Evolutionary conservation across 768 basidiomycete genomes (phyloP), one percentile per base, ranked within the genome.

Genomic region (Lactarius akahatsu): DNA sequence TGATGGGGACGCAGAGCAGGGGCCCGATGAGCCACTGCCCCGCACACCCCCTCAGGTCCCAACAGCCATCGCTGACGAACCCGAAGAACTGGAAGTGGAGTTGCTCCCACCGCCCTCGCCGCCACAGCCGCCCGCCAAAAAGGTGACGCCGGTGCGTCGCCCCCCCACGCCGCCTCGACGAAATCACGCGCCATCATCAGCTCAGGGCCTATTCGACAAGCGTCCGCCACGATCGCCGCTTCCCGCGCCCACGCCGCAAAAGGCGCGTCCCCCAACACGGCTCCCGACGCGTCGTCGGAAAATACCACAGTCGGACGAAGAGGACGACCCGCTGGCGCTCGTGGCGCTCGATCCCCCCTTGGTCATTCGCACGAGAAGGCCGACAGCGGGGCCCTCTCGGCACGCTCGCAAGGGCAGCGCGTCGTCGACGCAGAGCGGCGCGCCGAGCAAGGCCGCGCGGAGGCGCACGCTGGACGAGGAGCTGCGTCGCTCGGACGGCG

Each of bases 391-490:
- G 18, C 30, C 20, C 20, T 20, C 13, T n/a, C 62, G 58, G 16
- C 58, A 45, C 34, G 15, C 57, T 30, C 52, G 56, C 0, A 38
- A 34, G 47, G 61, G 57, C 20, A 50, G 38, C 57, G 67, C 26
- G 38, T 59, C 57, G 20, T 52, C 70, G 0, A n/a, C 23, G 13
- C 70, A 61, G 30, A 68, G 54, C 23, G 38, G 38, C n/a, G 43
- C 43, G 13, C 59, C 70, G 61, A 69, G 65, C 59, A 76, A 67
- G 41, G 65, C 54, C 32, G 76, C 67, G 66, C 76, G 78, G n/a
- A 80, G 83, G 47, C 78, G 79, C 66, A 91, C 89, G 4, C 78
- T 92, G 4, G 87, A 91, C 58, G 83, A 90, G 69, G 91, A 92
- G 73, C 67, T 92, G 18, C 81, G 81, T 16, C 75, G 74, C 62